A percentile compares a stretch with the other conserved stretches of the same genome.
phyloP scores from a whole-genome alignment of 331 rosid genomes.

The Phaseolus coccineus region DNA sequence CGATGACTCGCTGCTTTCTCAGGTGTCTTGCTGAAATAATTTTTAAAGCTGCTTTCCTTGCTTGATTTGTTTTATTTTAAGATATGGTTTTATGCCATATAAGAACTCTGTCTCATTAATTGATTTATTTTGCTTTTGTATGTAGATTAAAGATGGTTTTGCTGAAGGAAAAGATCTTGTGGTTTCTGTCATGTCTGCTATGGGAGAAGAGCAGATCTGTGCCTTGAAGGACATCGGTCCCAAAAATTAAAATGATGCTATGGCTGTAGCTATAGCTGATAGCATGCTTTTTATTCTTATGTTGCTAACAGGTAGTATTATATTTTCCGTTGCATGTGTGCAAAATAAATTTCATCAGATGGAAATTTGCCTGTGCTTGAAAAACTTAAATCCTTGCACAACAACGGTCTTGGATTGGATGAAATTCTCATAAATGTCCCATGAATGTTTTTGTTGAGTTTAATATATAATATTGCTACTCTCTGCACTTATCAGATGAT shows the following conservation, averaged over 20 bases:
- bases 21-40: slow-evolving; percentile 49
- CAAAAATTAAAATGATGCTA: slow-evolving; percentile 54
- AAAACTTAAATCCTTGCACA: slow-evolving; percentile 26
- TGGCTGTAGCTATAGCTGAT: slow-evolving; percentile 52
- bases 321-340: slow-evolving; percentile 48
- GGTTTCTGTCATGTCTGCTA: slow-evolving; percentile 81
- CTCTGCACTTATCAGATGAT: neutral
- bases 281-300: slow-evolving; percentile 21
- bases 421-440: slow-evolving; percentile 21
- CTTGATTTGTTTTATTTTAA: neutral
- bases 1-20: slow-evolving; percentile 65
- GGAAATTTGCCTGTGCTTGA: slow-evolving; percentile 41
- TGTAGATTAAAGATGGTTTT: slow-evolving; percentile 76
- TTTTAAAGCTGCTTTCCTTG: slow-evolving; percentile 24
- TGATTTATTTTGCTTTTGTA: neutral
- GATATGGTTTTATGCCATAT: neutral
- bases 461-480: slow-evolving; percentile 6
- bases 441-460: slow-evolving; percentile 17
- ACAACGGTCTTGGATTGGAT: slow-evolving; percentile 20
- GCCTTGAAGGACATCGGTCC: slow-evolving; percentile 82
- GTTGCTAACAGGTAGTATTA: slow-evolving; percentile 47
- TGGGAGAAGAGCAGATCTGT: slow-evolving; percentile 87
- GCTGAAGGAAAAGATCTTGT: slow-evolving; percentile 81
- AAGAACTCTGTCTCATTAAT: neutral
- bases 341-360: slow-evolving; percentile 51